Evolutionary conservation across 257 asterid genomes (phyloP).

Genomic region (Solanum pinnatisectum): DNA sequence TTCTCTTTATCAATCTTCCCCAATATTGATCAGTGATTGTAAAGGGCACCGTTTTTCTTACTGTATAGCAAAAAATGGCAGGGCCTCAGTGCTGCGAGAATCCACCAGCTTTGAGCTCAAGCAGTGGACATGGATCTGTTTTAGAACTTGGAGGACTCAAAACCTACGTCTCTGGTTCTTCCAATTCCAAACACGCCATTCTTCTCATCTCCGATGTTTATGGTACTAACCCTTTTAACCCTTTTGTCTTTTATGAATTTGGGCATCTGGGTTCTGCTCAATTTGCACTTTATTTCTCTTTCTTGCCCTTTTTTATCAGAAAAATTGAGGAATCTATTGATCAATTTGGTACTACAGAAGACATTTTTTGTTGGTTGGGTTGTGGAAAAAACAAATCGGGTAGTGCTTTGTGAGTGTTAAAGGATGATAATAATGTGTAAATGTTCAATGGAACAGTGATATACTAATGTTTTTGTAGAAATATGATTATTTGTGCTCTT

Average conservation of each 20-base stretch:
- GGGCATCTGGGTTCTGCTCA: background rate
- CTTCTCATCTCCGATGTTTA: conserved; percentile 38
- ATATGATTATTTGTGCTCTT: background rate
- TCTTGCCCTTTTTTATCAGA: background rate
- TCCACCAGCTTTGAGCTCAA: conserved; percentile 44
- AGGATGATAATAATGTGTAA: background rate
- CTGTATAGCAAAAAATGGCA: conserved; percentile 17
- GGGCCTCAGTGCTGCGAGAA: conserved; percentile 52
- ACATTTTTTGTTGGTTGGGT: background rate
- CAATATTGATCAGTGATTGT: background rate
- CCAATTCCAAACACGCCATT: conserved; percentile 35
- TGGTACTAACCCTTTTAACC: conserved; percentile 18
- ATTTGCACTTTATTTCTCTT: background rate
- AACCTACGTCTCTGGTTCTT: conserved; percentile 28
- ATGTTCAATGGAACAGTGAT: background rate
- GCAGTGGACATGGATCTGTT: conserved; percentile 36
- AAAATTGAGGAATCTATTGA: background rate
- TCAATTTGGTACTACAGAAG: background rate
- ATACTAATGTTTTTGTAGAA: background rate
- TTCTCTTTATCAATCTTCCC: no score
- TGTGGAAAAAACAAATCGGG: background rate
- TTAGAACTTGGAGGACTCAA: conserved; percentile 36
- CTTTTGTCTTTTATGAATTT: background rate
- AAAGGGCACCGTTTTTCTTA: background rate
- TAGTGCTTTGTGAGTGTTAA: background rate